These are phyloP conservation scores for Paramecium sonneborni DNA, from an alignment of 73 alveolate species.

Conservation along the genomic window DNA sequence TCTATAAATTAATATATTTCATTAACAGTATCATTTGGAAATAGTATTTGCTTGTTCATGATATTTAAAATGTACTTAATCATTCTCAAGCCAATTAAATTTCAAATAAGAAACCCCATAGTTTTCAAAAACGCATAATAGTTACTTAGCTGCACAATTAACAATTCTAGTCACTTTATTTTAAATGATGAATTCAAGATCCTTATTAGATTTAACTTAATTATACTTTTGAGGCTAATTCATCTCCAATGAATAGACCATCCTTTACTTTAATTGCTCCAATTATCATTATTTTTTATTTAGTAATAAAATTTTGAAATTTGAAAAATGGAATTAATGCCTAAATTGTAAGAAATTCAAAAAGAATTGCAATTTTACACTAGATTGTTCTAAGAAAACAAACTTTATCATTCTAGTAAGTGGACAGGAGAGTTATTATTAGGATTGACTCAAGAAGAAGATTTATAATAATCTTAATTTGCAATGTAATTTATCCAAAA, in stretches of 20 bases:
- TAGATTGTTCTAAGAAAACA: slow-evolving; percentile 74
- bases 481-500: slow-evolving; percentile 62
- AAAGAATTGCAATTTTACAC: slow-evolving; percentile 85
- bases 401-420: slow-evolving; percentile 87
- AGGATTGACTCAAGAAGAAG: slow-evolving; percentile 72
- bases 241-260: slow-evolving; percentile 91
- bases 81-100: slow-evolving; percentile 77
- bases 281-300: slow-evolving; percentile 44
- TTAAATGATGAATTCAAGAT: slow-evolving; percentile 79
- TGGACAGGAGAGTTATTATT: slow-evolving; percentile 76
- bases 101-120: slow-evolving; percentile 74
- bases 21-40: slow-evolving; percentile 86
- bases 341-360: slow-evolving; percentile 54
- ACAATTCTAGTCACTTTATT: slow-evolving; percentile 85
- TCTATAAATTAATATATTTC: slow-evolving; percentile 89
- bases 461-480: slow-evolving; percentile 53
- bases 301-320: slow-evolving; percentile 5
- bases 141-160: slow-evolving; percentile 76
- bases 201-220: slow-evolving; percentile 48
- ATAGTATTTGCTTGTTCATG: slow-evolving; percentile 77
- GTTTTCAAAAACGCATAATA: slow-evolving; percentile 70
- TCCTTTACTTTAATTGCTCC: slow-evolving; percentile 85
- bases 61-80: slow-evolving; percentile 58
- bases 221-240: slow-evolving; percentile 76
- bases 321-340: slow-evolving; percentile 51